These are phyloP conservation scores for Trichoderma sp. DNA, from an alignment of 2,329 filamentous ascomycete species.

Conservation along the genomic window DNA sequence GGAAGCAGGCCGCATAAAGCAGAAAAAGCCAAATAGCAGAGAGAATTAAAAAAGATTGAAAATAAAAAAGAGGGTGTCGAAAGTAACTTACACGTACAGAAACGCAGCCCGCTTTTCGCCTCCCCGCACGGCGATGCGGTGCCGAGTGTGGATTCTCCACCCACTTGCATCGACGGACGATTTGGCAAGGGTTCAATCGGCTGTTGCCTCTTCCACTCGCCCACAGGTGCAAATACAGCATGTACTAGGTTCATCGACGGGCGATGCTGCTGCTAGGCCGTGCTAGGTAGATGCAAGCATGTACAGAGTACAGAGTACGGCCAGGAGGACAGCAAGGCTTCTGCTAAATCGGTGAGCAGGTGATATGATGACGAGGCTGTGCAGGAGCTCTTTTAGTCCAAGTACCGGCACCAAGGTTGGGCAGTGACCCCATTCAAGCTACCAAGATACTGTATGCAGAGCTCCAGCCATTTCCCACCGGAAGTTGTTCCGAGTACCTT, in stretches of 20 bases:
- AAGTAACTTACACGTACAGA: background rate
- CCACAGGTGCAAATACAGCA: background rate
- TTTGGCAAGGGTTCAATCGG: background rate
- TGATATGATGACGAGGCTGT: conserved; percentile 12
- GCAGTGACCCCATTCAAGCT: background rate
- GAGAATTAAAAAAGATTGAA: background rate
- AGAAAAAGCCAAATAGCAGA: background rate
- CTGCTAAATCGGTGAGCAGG: conserved; percentile 3
- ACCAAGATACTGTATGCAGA: background rate
- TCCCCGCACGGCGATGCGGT: conserved; percentile 19
- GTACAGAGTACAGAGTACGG: background rate
- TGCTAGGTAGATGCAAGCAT: background rate
- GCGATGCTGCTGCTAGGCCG: background rate
- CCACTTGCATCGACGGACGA: conserved; percentile 1
- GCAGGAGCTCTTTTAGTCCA: background rate
- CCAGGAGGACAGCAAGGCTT: background rate
- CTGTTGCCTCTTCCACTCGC: conserved; percentile 7
- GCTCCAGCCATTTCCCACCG: background rate
- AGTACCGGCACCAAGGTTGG: background rate
- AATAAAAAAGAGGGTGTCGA: conserved; percentile 1
- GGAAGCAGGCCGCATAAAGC: background rate
- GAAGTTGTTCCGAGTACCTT: background rate
- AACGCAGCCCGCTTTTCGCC: background rate
- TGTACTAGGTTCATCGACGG: background rate
- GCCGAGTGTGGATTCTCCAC: conserved; percentile 18